A percentile compares a stretch with the other conserved stretches of the same genome.
Evolutionary conservation across 73 alveolate genomes (phyloP).

Genomic region (Paramecium biaurelia): DNA sequence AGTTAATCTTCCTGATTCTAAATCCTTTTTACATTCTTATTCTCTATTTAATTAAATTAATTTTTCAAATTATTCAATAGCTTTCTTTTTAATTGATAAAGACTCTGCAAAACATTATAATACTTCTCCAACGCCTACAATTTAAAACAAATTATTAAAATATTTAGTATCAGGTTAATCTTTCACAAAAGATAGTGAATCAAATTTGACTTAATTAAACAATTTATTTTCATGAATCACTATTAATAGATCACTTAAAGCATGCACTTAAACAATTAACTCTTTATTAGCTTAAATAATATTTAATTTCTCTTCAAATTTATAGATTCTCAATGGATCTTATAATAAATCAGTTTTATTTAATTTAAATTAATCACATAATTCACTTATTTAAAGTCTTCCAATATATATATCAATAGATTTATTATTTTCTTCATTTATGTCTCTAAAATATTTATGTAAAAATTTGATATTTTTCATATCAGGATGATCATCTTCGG

Average conservation of each 20-base stretch:
- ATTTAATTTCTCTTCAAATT: constrained; percentile 9
- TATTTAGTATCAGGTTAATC: constrained; percentile 12
- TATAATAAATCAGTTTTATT: background rate
- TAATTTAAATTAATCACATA: background rate
- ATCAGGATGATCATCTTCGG: constrained; percentile 24
- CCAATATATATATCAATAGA: background rate
- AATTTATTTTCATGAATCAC: background rate
- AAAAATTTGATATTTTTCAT: background rate
- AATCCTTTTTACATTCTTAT: background rate
- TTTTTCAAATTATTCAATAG: background rate
- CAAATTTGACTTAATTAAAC: background rate
- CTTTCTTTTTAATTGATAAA: background rate
- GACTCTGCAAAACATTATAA: background rate
- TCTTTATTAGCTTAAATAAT: constrained; percentile 20
- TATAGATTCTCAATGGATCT: background rate
- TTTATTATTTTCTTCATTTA: constrained; percentile 33
- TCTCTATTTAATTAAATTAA: background rate
- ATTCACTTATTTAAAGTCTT: background rate
- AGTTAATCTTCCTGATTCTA: background rate
- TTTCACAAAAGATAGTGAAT: constrained; percentile 28
- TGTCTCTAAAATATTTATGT: background rate
- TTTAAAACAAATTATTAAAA: constrained; percentile 26
- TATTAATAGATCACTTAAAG: background rate
- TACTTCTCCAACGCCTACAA: constrained; percentile 10
- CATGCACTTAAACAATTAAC: background rate